Evolutionary conservation across 2,329 filamentous ascomycete species (phyloP).

Genomic region (Neospermospora avenae): DNA sequence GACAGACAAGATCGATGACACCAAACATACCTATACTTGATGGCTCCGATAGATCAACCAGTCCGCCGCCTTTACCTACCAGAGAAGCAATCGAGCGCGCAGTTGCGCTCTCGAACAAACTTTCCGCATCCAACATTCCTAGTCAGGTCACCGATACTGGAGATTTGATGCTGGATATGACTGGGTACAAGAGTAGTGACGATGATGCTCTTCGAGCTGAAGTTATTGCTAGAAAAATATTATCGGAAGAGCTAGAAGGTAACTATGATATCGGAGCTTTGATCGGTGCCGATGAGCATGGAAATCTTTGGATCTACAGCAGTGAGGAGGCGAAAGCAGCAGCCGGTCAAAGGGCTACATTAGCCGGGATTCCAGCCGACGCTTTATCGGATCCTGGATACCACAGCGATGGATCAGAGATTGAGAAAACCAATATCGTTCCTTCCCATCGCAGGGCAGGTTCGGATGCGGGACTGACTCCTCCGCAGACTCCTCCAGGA

Average conservation of each 20-base stretch:
- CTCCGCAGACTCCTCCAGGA: slow-evolving; percentile 66
- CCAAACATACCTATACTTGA: slow-evolving; percentile 37
- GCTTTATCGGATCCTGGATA: slow-evolving; percentile 91
- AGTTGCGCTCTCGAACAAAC: slow-evolving; percentile 77
- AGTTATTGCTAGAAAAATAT: slow-evolving; percentile 86
- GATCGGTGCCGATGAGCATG: slow-evolving; percentile 91
- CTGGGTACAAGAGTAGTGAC: slow-evolving; percentile 90
- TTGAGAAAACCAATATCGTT: slow-evolving; percentile 49
- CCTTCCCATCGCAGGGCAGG: slow-evolving; percentile 57
- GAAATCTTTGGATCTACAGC: slow-evolving; percentile 99
- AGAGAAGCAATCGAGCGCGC: slow-evolving; percentile 81
- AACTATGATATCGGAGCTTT: slow-evolving; percentile 95
- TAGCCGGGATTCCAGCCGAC: slow-evolving; percentile 52
- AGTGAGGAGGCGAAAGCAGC: slow-evolving; percentile 94
- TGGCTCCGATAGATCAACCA: slow-evolving; percentile 60
- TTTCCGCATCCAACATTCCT: slow-evolving; percentile 88
- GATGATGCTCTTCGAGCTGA: slow-evolving; percentile 90
- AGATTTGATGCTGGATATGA: slow-evolving; percentile 98
- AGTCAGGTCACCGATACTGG: slow-evolving; percentile 89
- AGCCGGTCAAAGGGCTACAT: slow-evolving; percentile 62
- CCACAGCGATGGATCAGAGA: slow-evolving; percentile 74
- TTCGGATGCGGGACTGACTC: slow-evolving; percentile 63
- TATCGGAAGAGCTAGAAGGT: slow-evolving; percentile 88
- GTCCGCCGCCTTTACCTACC: slow-evolving; percentile 68
- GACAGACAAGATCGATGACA: slow-evolving; percentile 40